A percentile compares a stretch with the other conserved stretches of the same genome.
phyloP scores from a whole-genome alignment of 2,329 filamentous ascomycete species.

The Microsporum audouinii region DNA sequence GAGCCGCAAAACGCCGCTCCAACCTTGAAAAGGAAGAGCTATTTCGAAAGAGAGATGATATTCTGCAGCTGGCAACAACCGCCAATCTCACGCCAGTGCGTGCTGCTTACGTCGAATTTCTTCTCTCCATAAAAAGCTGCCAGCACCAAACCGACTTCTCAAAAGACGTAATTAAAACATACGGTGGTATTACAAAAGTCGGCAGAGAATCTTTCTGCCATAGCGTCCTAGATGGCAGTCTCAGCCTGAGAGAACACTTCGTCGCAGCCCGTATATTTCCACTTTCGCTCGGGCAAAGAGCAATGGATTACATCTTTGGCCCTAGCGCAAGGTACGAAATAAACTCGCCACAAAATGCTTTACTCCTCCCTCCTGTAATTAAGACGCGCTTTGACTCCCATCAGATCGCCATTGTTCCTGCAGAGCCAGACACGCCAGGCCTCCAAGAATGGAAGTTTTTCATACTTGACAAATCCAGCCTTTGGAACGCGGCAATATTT shows the following conservation, averaged over 20 bases:
- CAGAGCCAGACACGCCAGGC: neutral
- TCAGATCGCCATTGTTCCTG: constrained; percentile 2
- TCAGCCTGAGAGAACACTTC: neutral
- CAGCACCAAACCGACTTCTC: neutral
- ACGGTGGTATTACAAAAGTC: neutral
- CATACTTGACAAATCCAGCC: neutral
- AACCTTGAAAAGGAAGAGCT: neutral
- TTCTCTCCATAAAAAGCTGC: neutral
- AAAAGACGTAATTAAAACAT: neutral
- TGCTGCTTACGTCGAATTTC: constrained; percentile 6
- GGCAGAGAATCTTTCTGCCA: neutral
- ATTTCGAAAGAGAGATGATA: neutral
- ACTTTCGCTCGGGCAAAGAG: constrained; percentile 4
- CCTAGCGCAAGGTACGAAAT: constrained; percentile 7
- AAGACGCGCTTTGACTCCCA: neutral
- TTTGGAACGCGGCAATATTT: neutral
- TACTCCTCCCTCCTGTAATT: neutral
- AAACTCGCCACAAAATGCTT: constrained; percentile 10
- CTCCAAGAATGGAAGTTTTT: neutral
- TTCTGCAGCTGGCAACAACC: constrained; percentile 16
- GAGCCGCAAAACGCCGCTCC: neutral
- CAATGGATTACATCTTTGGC: constrained; percentile 11
- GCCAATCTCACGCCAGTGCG: constrained; percentile 17
- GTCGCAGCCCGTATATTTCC: constrained; percentile 11
- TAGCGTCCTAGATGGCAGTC: neutral